Base-by-base conservation (phyloP, 2,329 filamentous ascomycete genomes). In the Tolypocladium paradoxum region DNA sequence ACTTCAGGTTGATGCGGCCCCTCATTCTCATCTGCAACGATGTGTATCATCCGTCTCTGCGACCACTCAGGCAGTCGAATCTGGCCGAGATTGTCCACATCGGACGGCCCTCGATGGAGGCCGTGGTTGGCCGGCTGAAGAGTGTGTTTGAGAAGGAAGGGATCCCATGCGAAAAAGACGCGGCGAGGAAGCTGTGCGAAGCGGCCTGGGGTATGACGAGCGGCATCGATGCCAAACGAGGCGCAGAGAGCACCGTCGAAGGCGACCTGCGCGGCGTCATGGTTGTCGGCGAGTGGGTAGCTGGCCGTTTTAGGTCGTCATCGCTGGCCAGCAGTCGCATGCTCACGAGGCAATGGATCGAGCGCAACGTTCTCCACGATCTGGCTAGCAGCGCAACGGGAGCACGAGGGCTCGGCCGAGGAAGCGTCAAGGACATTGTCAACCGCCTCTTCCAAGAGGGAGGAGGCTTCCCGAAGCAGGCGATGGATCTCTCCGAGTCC, bases 11-110 rank as follows among this genome's bases (percentile, higher is more conserved):
- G 56, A 81, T 95, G 70, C 80, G 93, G 47, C 93, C 93, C 0
- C 75, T 99, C 33, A 90, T 99, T 50, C 76, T 99, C 48, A 93
- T 99, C 61, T 99, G 93, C 74, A 99, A 99, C 62, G 95, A 99
- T 67, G 83, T 97, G 1, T 99, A 99, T 64, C 90, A 96, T 60
- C 85, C 92, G 4, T 88, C 91, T 22, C 77, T 99, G 40, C 82
- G 90, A 31, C 90, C 89, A 0, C 75, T 99, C 8, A 83, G 93
- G n/a, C 87, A 92, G 58, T 91, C 90, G 0, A 83, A 76, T 6
- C 72, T 93, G 49, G 93, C 92, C 0, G 93, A 99, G 67, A 84
- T 97, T 38, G 85, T 99, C 24, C 90, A 95, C 64, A 86, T 96
- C 35, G 88, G 92, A 48, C 93, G 93, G 61, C 90, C 93, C 2